Base-by-base conservation (phyloP, 345 rosid genomes). In the Brassica napus region DNA sequence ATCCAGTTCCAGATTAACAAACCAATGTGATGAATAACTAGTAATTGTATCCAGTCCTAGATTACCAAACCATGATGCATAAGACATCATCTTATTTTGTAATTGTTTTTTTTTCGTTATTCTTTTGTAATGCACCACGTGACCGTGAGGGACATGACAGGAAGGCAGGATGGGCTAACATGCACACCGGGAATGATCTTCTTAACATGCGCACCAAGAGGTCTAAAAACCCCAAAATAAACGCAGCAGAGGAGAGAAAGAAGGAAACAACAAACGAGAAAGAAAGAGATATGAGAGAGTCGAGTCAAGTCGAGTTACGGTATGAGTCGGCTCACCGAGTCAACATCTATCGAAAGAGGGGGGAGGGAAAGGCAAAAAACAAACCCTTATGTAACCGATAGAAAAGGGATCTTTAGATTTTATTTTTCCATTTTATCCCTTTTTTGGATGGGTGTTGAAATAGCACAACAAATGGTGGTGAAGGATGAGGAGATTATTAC, bases 381-480 rank as follows among this genome's bases (percentile, higher is more conserved):
- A 8, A 44, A 1, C 1, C 16, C 54, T 49, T 49, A 49, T 47
- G 60, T 12, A 57, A 55, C 73, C 74, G 74, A 81, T 71, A 77
- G 72, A 81, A 71, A 77, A 73, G 85, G 71, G 72, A 77, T 80
- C 81, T 69, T 72, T 71, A 74, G 67, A 52, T 55, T 82, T 78
- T 62, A 26, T 67, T 73, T 63, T 58, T 68, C 28, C 23, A 21
- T 49, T 52, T 15, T 47, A 10, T 44, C 54, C 58, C 58, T n/a
- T 52, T n/a, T 54, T 71, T 72, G 61, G 63, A 23, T 24, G 74
- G 28, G 77, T 18, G 77, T 73, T 79, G 92, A 82, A 91, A 82
- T 88, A 91, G 93, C 86, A 6, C 59, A 67, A 73, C 70, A 75
- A 90, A 93, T 91, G 98, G 93, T 84, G 90, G 93, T 84, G 90